phyloP scores from a whole-genome alignment of 139 green algal species.

The Nannochloris sp. region DNA sequence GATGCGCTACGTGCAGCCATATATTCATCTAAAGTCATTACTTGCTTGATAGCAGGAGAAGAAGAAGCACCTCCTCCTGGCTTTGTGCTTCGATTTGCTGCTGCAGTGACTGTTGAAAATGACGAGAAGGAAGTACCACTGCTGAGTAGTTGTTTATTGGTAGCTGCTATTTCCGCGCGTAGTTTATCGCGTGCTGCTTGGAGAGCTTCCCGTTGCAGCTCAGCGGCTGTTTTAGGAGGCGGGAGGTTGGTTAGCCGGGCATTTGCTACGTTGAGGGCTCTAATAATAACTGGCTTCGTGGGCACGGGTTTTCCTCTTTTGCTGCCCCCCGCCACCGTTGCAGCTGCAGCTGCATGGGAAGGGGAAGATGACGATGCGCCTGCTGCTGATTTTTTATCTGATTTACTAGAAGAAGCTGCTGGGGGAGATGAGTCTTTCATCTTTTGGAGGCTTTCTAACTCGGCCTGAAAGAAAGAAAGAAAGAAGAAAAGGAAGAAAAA shows the following conservation, averaged over 20 bases:
- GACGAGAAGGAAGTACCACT: too few species aligned
- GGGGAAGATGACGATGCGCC: too few species aligned
- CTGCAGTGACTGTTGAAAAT: too few species aligned
- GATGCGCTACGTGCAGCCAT: too few species aligned
- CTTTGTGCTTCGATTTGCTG: too few species aligned
- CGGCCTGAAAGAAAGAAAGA: background rate
- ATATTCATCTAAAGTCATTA: too few species aligned
- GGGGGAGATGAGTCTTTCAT: background rate
- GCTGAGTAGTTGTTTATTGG: too few species aligned
- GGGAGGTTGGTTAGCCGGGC: background rate
- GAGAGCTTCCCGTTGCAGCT: background rate
- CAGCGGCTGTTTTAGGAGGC: conserved; percentile 3
- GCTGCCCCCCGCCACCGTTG: conserved; percentile 5
- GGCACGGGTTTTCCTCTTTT: conserved; percentile 1
- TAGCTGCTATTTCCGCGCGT: background rate
- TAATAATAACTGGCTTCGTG: conserved; percentile 13
- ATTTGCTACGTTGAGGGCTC: conserved; percentile 19
- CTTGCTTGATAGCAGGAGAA: too few species aligned
- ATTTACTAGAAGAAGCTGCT: conserved; percentile 8
- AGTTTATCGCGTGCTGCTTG: background rate
- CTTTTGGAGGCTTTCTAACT: conserved; percentile 12
- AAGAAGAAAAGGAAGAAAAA: background rate
- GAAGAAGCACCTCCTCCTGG: too few species aligned
- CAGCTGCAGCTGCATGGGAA: background rate
- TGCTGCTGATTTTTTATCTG: background rate